These are phyloP conservation scores for Citrullus mucosospermus DNA, from an alignment of 306 rosid genomes.

Conservation along the genomic window DNA sequence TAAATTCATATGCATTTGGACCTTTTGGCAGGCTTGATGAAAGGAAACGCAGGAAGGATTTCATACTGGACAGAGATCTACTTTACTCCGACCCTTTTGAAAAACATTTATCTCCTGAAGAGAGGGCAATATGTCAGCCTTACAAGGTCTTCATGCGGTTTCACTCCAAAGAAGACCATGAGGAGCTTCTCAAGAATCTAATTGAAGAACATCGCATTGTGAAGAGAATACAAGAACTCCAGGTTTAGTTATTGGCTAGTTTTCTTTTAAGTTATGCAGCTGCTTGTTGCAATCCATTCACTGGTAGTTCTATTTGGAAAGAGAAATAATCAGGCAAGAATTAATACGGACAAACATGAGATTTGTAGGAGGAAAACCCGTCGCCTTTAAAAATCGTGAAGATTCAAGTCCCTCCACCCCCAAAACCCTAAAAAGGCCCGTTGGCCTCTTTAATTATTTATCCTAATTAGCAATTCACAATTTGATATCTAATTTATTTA, in stretches of 20 bases:
- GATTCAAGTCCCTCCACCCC: not conserved
- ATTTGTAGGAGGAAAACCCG: not conserved
- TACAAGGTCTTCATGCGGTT: constrained; percentile 69
- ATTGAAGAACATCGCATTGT: constrained; percentile 61
- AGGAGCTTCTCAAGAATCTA: constrained; percentile 39
- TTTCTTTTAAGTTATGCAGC: not conserved
- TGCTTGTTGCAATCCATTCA: constrained; percentile 1
- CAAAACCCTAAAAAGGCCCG: not conserved
- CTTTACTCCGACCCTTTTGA: constrained; percentile 62
- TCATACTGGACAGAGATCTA: constrained; percentile 66
- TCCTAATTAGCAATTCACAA: too few relatives aligned
- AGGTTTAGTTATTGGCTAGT: constrained; percentile 29
- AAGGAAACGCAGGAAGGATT: constrained; percentile 66
- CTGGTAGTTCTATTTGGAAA: not conserved
- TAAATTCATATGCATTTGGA: not conserved
- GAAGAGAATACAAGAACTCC: constrained; percentile 67
- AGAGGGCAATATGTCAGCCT: constrained; percentile 44
- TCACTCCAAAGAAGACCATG: constrained; percentile 69
- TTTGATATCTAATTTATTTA: too few relatives aligned
- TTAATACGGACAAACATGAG: too few relatives aligned
- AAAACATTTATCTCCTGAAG: constrained; percentile 54
- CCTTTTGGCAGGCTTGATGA: constrained; percentile 76
- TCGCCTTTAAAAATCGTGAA: not conserved
- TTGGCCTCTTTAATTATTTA: not conserved
- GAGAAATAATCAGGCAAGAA: not conserved